A percentile compares a stretch with the other conserved stretches of the same genome.
Conservation (phyloP, 2,329 filamentous ascomycete species). For the Boeremia exigua region DNA sequence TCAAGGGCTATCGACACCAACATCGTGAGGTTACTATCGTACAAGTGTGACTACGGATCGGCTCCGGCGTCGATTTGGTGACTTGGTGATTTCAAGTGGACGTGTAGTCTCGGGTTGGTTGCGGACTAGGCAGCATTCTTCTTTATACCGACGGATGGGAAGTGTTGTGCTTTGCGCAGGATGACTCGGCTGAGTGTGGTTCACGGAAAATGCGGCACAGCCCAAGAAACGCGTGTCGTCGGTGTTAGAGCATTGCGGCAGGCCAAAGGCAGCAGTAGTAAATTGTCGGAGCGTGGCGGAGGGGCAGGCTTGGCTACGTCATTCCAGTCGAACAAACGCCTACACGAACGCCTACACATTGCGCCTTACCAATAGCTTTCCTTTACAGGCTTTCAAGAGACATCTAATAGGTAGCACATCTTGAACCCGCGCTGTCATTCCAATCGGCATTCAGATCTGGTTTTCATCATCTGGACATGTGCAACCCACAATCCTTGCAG, state of each 20-base stretch:
- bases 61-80: slow-evolving; percentile 9
- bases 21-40: slow-evolving; percentile 26
- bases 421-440: not conserved
- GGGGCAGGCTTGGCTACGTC: slow-evolving; percentile 15
- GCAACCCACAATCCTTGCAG: not conserved
- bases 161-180: slow-evolving; percentile 9
- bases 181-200: slow-evolving; percentile 5
- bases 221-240: slow-evolving; percentile 42
- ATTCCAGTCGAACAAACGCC: not conserved
- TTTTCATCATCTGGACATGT: not conserved
- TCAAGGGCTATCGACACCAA: slow-evolving; percentile 70
- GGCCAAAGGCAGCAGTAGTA: slow-evolving; percentile 27
- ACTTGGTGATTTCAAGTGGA: slow-evolving; percentile 21
- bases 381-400: not conserved
- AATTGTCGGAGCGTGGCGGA: slow-evolving; percentile 26
- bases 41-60: slow-evolving; percentile 2
- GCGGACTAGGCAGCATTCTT: slow-evolving; percentile 30
- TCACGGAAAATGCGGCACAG: slow-evolving; percentile 30
- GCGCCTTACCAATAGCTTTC: no score
- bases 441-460: not conserved
- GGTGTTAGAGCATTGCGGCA: slow-evolving; percentile 25
- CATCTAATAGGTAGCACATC: not conserved
- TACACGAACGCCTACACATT: not conserved
- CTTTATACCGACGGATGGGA: slow-evolving; percentile 8
- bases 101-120: slow-evolving; percentile 23